Conservation (phyloP, 2,329 filamentous ascomycete species). For the Ophiostoma himal-ulmi region DNA sequence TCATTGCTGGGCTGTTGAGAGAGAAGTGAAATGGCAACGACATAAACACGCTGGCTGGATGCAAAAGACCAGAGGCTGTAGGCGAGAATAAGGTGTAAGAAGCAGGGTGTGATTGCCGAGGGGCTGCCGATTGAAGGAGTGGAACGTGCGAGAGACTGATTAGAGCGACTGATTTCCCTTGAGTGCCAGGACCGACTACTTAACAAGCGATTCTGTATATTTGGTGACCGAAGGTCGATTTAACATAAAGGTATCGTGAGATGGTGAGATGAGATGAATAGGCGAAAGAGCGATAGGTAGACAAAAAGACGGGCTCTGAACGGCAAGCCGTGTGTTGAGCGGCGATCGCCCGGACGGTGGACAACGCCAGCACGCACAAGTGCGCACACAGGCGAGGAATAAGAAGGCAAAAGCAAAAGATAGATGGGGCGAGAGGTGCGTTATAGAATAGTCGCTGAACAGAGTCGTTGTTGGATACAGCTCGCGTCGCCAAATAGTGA, state of each 20-base stretch:
- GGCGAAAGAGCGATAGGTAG: background rate
- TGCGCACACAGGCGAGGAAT: background rate
- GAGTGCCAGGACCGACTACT: background rate
- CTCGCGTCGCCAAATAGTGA: slow-evolving; percentile 9
- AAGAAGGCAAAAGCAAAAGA: slow-evolving; percentile 7
- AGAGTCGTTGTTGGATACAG: background rate
- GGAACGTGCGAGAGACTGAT: slow-evolving; percentile 9
- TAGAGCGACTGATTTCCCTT: slow-evolving; percentile 12
- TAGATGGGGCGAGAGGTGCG: background rate
- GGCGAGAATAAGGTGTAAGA: background rate
- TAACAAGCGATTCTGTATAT: background rate
- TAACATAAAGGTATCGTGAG: background rate
- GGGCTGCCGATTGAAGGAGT: background rate
- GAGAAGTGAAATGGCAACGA: background rate
- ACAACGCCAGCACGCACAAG: slow-evolving; percentile 17
- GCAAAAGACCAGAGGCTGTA: background rate
- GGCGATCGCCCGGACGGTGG: slow-evolving; percentile 21
- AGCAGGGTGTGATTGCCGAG: background rate
- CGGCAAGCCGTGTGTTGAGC: slow-evolving; percentile 16
- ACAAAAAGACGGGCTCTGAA: slow-evolving; percentile 9
- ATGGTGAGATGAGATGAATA: background rate
- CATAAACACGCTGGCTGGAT: background rate
- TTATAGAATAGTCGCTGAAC: background rate
- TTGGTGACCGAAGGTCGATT: background rate
- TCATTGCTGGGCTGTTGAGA: background rate